A percentile compares a stretch with the other conserved stretches of the same genome.
phyloP scores from a whole-genome alignment of 345 rosid genomes.

The Streptanthus diversifolius region DNA sequence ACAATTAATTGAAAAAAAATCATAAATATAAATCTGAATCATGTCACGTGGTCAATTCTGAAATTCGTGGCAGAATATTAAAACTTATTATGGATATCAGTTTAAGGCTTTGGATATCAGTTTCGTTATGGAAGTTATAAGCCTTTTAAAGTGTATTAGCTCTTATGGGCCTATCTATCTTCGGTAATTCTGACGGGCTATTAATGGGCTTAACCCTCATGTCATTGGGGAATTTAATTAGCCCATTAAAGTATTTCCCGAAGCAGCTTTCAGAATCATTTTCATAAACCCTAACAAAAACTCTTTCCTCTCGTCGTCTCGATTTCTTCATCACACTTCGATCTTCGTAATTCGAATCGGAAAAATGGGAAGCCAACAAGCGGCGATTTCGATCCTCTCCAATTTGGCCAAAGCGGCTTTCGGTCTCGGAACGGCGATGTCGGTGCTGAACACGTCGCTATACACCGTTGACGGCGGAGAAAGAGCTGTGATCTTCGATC shows the following conservation, averaged over 20 bases:
- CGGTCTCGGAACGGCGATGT: conserved; percentile 69
- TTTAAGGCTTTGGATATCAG: no score
- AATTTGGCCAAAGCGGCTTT: conserved; percentile 73
- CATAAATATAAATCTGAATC: no score
- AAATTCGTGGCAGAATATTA: no score
- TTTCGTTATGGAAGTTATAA: no score
- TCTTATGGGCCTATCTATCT: no score
- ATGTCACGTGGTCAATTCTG: no score
- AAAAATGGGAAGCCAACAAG: conserved; percentile 75
- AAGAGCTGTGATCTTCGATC: conserved; percentile 91
- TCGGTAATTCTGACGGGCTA: background rate
- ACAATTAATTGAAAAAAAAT: no score
- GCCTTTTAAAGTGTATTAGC: no score
- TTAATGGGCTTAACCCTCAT: background rate
- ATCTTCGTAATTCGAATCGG: no score
- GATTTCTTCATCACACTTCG: background rate
- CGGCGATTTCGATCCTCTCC: conserved; percentile 66
- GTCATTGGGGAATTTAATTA: background rate
- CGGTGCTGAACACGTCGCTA: conserved; percentile 63
- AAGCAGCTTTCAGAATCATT: background rate
- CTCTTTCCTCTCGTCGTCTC: conserved; percentile 10
- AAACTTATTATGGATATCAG: no score
- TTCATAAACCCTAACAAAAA: conserved; percentile 37
- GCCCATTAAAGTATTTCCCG: background rate
- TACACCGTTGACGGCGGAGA: conserved; percentile 98